Conservation (phyloP, 169 alveolate species). For the Plasmodium vivax region DNA sequence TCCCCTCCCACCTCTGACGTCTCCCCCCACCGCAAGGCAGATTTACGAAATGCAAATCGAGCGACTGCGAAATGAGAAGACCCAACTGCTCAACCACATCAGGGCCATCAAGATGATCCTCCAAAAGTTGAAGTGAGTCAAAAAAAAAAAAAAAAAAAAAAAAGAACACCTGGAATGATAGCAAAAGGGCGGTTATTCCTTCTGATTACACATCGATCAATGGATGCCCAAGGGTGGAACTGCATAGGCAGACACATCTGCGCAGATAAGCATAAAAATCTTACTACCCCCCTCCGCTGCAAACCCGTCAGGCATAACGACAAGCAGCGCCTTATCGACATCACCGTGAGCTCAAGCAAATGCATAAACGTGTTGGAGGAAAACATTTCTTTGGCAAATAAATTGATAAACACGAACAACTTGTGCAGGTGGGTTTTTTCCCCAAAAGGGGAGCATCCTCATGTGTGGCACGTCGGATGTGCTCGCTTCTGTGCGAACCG, state of each 20-base stretch:
- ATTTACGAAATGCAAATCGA: constrained; percentile 60
- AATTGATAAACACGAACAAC: constrained; percentile 31
- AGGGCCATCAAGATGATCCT: constrained; percentile 47
- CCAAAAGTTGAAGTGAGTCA: constrained; percentile 36
- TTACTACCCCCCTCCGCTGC: not conserved
- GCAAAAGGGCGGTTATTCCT: not conserved
- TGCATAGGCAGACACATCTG: not conserved
- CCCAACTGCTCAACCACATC: constrained; percentile 52
- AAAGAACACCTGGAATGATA: not conserved
- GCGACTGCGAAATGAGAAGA: constrained; percentile 32
- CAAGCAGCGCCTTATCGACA: constrained; percentile 45
- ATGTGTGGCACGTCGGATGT: not conserved
- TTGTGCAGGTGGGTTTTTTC: constrained; percentile 29
- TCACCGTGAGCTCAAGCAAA: constrained; percentile 32
- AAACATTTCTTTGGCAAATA: constrained; percentile 40
- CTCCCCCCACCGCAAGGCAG: not conserved
- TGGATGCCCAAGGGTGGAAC: not conserved
- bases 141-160: not conserved
- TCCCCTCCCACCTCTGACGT: not conserved
- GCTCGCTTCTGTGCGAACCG: not conserved
- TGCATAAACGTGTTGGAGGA: constrained; percentile 47
- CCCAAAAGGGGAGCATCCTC: not conserved
- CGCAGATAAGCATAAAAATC: not conserved
- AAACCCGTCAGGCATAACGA: constrained; percentile 21
- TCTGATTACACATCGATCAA: not conserved